Percentiles rank a stretch among this genome's conserved stretches.
Evolutionary conservation across 2,329 filamentous ascomycete species (phyloP).

Genomic region (Epichloe elymi): DNA sequence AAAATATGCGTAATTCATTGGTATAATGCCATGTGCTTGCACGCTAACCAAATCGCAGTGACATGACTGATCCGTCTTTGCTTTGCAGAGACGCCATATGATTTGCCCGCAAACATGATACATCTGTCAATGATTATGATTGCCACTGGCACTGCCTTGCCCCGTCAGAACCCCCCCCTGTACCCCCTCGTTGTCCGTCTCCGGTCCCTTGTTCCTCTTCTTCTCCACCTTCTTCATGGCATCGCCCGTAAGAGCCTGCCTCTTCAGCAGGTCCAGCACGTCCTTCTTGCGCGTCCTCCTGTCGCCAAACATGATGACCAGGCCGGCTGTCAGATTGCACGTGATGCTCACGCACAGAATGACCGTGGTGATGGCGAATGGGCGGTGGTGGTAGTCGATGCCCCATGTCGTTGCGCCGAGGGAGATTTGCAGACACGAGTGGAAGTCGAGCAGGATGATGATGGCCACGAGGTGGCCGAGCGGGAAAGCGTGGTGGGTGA

Average conservation of each 20-base stretch:
- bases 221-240: constrained; percentile 34
- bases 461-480: constrained; percentile 61
- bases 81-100: no score
- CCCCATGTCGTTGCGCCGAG: constrained; percentile 69
- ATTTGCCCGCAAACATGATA: no score
- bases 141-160: not conserved
- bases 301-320: constrained; percentile 67
- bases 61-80: no score
- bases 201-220: constrained; percentile 5
- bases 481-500: constrained; percentile 70
- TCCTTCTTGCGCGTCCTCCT: constrained; percentile 73
- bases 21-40: no score
- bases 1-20: no score
- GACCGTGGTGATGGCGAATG: constrained; percentile 61
- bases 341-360: constrained; percentile 70
- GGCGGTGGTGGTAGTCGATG: constrained; percentile 57
- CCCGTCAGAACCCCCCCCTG: not conserved
- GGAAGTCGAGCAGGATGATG: constrained; percentile 65
- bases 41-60: no score
- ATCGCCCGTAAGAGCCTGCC: constrained; percentile 59
- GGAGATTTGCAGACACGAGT: constrained; percentile 68
- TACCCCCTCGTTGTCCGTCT: not conserved
- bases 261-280: constrained; percentile 61
- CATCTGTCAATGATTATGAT: no score
- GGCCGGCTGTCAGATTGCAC: constrained; percentile 62